Evolutionary conservation across 176 grass and related monocot genomes (phyloP).

Genomic region (Aegilops bicornis): DNA sequence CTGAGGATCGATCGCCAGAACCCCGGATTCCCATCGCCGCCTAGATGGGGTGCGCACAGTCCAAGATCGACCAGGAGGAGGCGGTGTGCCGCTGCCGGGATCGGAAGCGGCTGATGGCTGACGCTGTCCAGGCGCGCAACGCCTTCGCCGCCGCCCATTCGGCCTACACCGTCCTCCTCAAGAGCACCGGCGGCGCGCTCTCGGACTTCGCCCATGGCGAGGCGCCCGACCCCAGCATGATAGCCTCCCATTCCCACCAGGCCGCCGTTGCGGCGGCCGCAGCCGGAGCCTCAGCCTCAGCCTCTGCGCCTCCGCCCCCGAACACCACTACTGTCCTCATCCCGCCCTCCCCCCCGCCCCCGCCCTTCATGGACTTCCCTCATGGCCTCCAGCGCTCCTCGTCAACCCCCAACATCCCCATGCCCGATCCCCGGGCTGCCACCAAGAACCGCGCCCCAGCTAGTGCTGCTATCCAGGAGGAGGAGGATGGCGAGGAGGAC

Average conservation of each 20-base stretch:
- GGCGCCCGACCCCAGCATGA: conserved; percentile 41
- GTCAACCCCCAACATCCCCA: conserved; percentile 75
- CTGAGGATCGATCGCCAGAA: conserved; percentile 10
- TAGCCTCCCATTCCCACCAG: conserved; percentile 19
- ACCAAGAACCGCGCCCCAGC: conserved; percentile 26
- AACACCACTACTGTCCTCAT: conserved; percentile 17
- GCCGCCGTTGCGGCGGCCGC: neutral
- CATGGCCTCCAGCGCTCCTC: conserved; percentile 63
- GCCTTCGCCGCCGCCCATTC: conserved; percentile 92
- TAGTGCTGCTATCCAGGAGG: conserved; percentile 50
- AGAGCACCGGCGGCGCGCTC: conserved; percentile 79
- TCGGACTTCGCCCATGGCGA: conserved; percentile 76
- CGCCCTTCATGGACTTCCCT: conserved; percentile 36
- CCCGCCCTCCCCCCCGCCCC: conserved; percentile 49
- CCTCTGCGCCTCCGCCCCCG: conserved; percentile 34
- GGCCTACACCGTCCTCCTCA: conserved; percentile 64
- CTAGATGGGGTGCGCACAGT: conserved; percentile 83
- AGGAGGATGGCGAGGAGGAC: conserved; percentile 54
- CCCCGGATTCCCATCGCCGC: neutral
- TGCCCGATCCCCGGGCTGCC: conserved; percentile 36
- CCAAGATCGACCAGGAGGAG: conserved; percentile 95
- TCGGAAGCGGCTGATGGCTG: conserved; percentile 53
- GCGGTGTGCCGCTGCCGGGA: conserved; percentile 80
- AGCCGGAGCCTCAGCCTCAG: conserved; percentile 32
- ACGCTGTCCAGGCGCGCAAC: conserved; percentile 64